Base-by-base conservation (phyloP, 1,284 basidiomycete species). In the Mixia osmundae region DNA sequence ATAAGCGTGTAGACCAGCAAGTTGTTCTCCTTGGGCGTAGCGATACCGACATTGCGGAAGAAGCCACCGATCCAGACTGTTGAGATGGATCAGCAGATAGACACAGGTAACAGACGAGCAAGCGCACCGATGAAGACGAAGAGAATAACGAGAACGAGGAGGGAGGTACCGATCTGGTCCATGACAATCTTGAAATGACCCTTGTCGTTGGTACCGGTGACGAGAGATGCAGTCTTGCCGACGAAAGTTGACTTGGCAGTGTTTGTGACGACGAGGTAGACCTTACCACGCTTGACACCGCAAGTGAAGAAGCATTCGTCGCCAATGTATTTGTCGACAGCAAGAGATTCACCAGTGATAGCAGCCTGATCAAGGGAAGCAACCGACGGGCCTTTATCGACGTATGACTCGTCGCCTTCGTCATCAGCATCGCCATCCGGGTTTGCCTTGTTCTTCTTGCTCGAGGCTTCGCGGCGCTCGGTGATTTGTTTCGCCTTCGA, bases 101-200 rank as follows among this genome's bases (percentile, higher is more conserved):
- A 59, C n/a, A 60, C 57, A 19, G 50, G 30, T 14, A 21, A 31
- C 19, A 18, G 14, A 47, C n/a, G n/a, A n/a, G n/a, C n/a, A n/a
- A n/a, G n/a, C n/a, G n/a, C n/a, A n/a, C n/a, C n/a, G 38, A 48
- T 53, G 43, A 66, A 57, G 39, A 65, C 53, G 54, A 63, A 66
- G 36, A 59, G 46, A 40, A 65, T 53, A 39, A 67, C 65, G 48
- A 67, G 53, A 37, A 65, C 59, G 32, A 67, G 58, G 9, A 66
- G 58, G 11, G 57, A 54, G 48, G 57, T 58, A 36, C 65, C 65
- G 44, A 67, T 66, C 23, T 56, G 57, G 44, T 55, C 55, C 51
- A 67, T 61, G 42, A 67, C 63, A 22, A 54, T 52, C 43, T 56
- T 50, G 59, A 67, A 67, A 50, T 67, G 65, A 33, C 65, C 65